Evolutionary conservation across 169 alveolate genomes (phyloP).

Genomic region (Plasmodium malariae): DNA sequence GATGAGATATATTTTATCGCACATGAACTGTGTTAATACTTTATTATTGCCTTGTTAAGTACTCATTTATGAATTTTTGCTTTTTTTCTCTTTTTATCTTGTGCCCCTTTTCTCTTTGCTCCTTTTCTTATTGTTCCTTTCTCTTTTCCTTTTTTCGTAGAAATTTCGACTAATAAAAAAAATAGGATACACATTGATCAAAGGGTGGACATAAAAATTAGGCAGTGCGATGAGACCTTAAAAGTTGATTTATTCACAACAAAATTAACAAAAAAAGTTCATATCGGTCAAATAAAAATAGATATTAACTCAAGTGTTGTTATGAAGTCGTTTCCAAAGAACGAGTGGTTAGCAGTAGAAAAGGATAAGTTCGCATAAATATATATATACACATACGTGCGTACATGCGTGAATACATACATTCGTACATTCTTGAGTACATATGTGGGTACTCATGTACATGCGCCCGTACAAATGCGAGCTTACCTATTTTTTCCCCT

Average conservation of each 20-base stretch:
- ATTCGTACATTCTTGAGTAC: background rate
- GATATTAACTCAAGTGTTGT: slow-evolving; percentile 61
- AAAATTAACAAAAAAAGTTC: slow-evolving; percentile 75
- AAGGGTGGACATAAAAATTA: slow-evolving; percentile 64
- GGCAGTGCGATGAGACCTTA: slow-evolving; percentile 73
- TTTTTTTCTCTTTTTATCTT: background rate
- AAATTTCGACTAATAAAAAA: slow-evolving; percentile 62
- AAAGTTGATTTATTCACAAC: slow-evolving; percentile 60
- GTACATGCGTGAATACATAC: background rate
- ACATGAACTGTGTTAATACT: too few species aligned
- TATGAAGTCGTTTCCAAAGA: slow-evolving; percentile 67
- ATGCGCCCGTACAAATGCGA: background rate
- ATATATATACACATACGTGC: background rate
- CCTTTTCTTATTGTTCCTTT: background rate
- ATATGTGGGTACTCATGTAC: too few species aligned
- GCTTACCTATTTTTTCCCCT: background rate
- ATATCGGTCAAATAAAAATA: slow-evolving; percentile 68
- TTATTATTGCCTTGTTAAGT: too few species aligned
- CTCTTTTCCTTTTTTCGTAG: slow-evolving; percentile 20
- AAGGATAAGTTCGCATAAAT: background rate
- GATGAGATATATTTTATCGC: too few species aligned
- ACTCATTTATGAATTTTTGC: too few species aligned
- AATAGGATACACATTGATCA: slow-evolving; percentile 72
- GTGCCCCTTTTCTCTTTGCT: background rate
- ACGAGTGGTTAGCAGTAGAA: slow-evolving; percentile 33